phyloP scores from a whole-genome alignment of 2,329 filamentous ascomycete genomes.

The Fusarium duplospermum region DNA sequence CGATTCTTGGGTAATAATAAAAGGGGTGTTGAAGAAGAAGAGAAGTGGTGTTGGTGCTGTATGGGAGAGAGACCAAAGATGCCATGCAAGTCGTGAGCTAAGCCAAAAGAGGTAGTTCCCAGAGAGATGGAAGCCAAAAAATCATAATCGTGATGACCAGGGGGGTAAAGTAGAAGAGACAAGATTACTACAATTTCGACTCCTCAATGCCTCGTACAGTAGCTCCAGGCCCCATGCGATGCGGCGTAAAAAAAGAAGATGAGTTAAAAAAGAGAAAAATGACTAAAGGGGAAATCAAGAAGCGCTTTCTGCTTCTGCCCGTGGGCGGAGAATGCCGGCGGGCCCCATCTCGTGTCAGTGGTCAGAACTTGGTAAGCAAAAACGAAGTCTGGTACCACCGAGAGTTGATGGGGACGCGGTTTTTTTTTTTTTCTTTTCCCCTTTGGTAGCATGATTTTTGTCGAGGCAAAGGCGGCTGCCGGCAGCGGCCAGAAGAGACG shows the following conservation, averaged over 20 bases:
- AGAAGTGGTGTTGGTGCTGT: neutral
- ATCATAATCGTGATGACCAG: slow-evolving; percentile 7
- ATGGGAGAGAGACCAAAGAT: neutral
- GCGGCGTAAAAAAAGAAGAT: neutral
- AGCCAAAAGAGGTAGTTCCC: neutral
- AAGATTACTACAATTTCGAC: slow-evolving; percentile 8
- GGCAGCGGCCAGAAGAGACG: slow-evolving; percentile 16
- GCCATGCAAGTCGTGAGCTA: neutral
- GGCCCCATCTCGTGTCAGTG: neutral
- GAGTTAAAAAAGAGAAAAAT: neutral
- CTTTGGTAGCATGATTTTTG: neutral
- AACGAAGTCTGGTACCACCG: neutral
- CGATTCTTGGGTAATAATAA: slow-evolving; percentile 7
- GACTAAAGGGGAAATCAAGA: neutral
- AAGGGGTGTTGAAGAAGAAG: neutral
- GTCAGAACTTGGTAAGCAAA: slow-evolving; percentile 10
- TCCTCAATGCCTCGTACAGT: slow-evolving; percentile 1
- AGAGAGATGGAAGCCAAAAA: neutral
- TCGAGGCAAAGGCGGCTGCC: slow-evolving; percentile 21
- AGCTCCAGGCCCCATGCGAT: neutral
- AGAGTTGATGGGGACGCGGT: neutral
- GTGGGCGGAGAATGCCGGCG: neutral
- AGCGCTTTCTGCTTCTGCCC: neutral
- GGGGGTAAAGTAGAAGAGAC: neutral
- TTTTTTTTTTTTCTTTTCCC: neutral